Evolutionary conservation across 2,329 filamentous ascomycete species (phyloP).

Genomic region (Hypoxylon sp.): DNA sequence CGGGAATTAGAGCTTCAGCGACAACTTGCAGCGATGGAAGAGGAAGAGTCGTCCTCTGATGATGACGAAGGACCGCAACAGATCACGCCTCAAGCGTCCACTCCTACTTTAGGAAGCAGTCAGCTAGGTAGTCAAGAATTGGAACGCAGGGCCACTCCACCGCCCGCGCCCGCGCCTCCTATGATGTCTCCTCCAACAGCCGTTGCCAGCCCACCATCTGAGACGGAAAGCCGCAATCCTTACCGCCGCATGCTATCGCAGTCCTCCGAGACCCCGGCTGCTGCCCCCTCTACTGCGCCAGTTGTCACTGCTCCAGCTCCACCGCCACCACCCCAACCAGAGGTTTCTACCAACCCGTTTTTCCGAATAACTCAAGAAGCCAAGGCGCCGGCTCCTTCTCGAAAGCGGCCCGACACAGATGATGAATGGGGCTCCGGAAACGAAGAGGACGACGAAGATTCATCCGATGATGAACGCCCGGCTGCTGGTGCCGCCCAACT

Average conservation of each 20-base stretch:
- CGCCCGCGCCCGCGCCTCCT: constrained; percentile 64
- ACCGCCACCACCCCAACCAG: constrained; percentile 60
- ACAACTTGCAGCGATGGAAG: constrained; percentile 84
- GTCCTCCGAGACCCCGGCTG: constrained; percentile 68
- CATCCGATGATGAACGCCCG: constrained; percentile 82
- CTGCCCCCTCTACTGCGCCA: constrained; percentile 59
- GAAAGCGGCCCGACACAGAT: constrained; percentile 67
- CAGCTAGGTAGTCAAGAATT: constrained; percentile 69
- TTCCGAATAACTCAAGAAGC: constrained; percentile 83
- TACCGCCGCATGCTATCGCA: constrained; percentile 93
- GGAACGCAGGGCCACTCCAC: constrained; percentile 67
- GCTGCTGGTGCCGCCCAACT: constrained; percentile 91
- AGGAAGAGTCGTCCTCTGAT: constrained; percentile 82
- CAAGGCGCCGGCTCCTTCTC: constrained; percentile 64
- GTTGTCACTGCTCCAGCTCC: constrained; percentile 62
- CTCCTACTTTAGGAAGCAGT: constrained; percentile 68
- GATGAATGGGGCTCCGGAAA: constrained; percentile 91
- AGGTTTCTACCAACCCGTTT: constrained; percentile 94
- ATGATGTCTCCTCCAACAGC: constrained; percentile 66
- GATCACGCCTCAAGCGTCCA: constrained; percentile 74
- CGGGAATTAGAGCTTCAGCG: constrained; percentile 90
- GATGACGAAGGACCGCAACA: constrained; percentile 85
- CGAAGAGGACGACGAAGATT: constrained; percentile 74
- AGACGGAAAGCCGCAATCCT: constrained; percentile 90
- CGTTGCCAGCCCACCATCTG: constrained; percentile 69